phyloP scores from a whole-genome alignment of 331 rosid species.

The Pyrus hybrid region DNA sequence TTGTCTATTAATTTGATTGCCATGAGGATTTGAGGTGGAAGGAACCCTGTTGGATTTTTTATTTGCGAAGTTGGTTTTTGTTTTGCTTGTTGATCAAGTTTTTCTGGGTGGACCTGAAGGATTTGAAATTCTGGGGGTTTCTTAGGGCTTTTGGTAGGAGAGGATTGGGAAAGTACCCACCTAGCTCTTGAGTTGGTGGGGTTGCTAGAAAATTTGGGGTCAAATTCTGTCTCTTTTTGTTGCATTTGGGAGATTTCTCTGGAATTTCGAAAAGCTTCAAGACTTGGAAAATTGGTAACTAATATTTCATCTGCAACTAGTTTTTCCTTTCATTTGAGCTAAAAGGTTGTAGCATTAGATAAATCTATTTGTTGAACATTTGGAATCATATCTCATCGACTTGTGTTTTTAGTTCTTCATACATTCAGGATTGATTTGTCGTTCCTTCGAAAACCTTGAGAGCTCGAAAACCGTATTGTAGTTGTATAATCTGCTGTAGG shows the following conservation, averaged over 20 bases:
- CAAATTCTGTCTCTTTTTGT: background rate
- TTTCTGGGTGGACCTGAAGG: background rate
- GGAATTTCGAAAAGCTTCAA: background rate
- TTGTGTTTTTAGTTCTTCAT: no score
- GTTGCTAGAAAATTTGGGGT: background rate
- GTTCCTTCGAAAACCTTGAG: background rate
- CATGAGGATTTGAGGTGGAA: background rate
- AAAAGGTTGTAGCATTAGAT: background rate
- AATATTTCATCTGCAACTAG: background rate
- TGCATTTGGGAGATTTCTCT: background rate
- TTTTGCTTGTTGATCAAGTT: background rate
- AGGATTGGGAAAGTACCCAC: background rate
- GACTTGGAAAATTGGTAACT: constrained; percentile 2
- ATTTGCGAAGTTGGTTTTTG: background rate
- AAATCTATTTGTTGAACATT: background rate
- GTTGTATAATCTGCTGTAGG: background rate
- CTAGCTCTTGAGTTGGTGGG: constrained; percentile 6
- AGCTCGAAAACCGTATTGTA: background rate
- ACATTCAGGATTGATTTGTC: background rate
- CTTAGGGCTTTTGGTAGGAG: background rate
- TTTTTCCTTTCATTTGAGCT: background rate
- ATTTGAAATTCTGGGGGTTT: constrained; percentile 3
- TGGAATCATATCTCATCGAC: background rate
- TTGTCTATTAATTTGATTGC: background rate
- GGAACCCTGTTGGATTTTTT: background rate